Base-by-base conservation (phyloP, 1,284 basidiomycete genomes). In the Ustilago cynodontis region DNA sequence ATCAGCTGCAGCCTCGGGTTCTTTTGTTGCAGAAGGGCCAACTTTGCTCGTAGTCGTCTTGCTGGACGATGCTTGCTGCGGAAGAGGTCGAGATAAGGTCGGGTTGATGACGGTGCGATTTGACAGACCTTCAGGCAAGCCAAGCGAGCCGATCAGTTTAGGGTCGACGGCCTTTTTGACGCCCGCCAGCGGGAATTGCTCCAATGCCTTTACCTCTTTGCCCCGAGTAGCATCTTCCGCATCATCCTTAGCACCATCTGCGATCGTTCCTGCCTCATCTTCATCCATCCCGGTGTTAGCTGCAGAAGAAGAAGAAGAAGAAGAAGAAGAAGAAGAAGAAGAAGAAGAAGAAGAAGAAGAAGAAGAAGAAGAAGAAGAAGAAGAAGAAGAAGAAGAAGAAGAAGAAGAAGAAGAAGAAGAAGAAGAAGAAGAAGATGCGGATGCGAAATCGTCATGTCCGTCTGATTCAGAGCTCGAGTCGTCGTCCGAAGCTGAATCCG, bases 81-180 rank as follows among this genome's bases (percentile, higher is more conserved):
- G 54, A 18, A 84, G 52, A 6, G 76, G 63, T 22, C 60, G 60
- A 1, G 78, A 75, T 0, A 80, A 63, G 1, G 60, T 59, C 0
- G 82, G 78, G 28, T 81, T 62, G 1, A 84, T 73, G 9, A 83
- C 59, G 4, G 71, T 75, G 13, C 82, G 69, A 13, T 71, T 74
- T 1, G 69, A 63, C 22, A 85, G 59, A 31, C 78, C 82, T 45
- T 75, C 57, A 0, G 84, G 81, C 3, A 85, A 60, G 37, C 83
- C 83, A 22, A 83, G 82, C 11, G 70, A 65, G 33, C 77, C 61
- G 26, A 85, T 79, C 24, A 74, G 57, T 16, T 70, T 65, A 4
- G 68, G 61, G 50, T 80, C 76, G 9, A 70, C 63, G 18, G 66
- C 67, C n/a, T 65, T 63, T 54, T 70, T 72, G 53, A 71, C 65